Base-by-base conservation (phyloP, 305 asterid genomes). In the Lippia alba region DNA sequence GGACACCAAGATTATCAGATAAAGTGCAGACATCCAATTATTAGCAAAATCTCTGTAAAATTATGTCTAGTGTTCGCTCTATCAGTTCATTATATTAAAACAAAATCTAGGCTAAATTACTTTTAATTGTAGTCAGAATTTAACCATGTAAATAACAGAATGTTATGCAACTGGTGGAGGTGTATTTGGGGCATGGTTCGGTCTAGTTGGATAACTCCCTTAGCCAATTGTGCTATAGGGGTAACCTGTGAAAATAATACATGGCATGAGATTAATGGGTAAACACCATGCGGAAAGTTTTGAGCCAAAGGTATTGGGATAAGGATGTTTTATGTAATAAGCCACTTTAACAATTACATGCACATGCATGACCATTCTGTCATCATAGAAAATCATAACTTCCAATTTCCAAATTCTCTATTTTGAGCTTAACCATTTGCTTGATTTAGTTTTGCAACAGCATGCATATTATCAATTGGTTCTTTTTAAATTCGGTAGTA, bases 391-490 rank as follows among this genome's bases (percentile, higher is more conserved):
- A 62, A 39, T 57, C 60, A 33, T 34, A 65, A 14, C 16, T 54
- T 54, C 19, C 18, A 46, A 49, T 16, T 48, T 33, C 12, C 30
- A 57, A 32, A 16, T 12, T 18, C 60, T 34, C 33, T 18, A 54
- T 32, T 65, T n/a, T 41, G 40, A 51, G 50, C 50, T 51, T 36
- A 8, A 17, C 55, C 12, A 20, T 62, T 61, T 71, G 49, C n/a
- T 18, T 56, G 15, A 17, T 54, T 46, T 57, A 45, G 59, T 40
- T 40, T 8, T 67, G 49, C 64, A 56, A 40, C 12, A 19, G 16
- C 14, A 44, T 69, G 57, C 17, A 44, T 41, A 33, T 58, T 41
- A 33, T 58, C 58, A 34, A n/a, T 69, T 69, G 8, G 14, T 72
- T 62, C 54, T 62, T 61, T 30, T 3, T 44, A 69, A 55, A 14